Evolutionary conservation across 2,329 filamentous ascomycete genomes (phyloP).

Genomic region (Cephalotrichum gorgonifer): DNA sequence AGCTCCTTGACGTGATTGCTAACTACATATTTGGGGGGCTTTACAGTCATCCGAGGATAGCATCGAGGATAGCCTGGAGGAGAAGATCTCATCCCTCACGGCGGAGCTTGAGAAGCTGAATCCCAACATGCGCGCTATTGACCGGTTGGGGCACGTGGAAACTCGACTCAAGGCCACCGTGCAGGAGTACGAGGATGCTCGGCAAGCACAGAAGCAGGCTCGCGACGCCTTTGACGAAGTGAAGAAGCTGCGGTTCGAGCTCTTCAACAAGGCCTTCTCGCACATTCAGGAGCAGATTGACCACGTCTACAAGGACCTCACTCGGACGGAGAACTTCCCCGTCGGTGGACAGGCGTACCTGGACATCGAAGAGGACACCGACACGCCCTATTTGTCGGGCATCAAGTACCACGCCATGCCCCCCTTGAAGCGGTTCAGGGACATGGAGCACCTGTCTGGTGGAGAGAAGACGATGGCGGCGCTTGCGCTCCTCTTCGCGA

Average conservation of each 20-base stretch:
- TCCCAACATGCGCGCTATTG: slow-evolving; percentile 91
- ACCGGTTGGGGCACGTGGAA: slow-evolving; percentile 80
- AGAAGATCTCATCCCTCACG: slow-evolving; percentile 65
- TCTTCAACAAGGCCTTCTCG: slow-evolving; percentile 90
- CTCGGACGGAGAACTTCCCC: slow-evolving; percentile 79
- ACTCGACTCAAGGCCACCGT: slow-evolving; percentile 74
- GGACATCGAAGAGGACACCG: slow-evolving; percentile 87
- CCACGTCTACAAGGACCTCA: slow-evolving; percentile 90
- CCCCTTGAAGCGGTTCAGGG: slow-evolving; percentile 92
- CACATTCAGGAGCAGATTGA: slow-evolving; percentile 95
- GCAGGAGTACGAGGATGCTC: slow-evolving; percentile 79
- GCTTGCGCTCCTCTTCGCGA: slow-evolving; percentile 88
- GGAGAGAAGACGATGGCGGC: slow-evolving; percentile 99
- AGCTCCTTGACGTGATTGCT: background rate
- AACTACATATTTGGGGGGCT: background rate
- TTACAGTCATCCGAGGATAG: slow-evolving; percentile 55
- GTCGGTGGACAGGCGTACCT: slow-evolving; percentile 85
- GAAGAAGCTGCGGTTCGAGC: slow-evolving; percentile 72
- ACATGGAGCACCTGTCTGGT: slow-evolving; percentile 96
- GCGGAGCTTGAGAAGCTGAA: slow-evolving; percentile 86
- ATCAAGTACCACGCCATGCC: slow-evolving; percentile 99
- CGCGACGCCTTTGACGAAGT: slow-evolving; percentile 77
- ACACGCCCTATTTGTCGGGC: slow-evolving; percentile 88
- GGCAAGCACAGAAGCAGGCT: slow-evolving; percentile 60
- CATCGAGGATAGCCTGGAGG: slow-evolving; percentile 64